Conservation (phyloP, 495 filamentous ascomycete genomes). For the Astrocystis sublimbata region DNA sequence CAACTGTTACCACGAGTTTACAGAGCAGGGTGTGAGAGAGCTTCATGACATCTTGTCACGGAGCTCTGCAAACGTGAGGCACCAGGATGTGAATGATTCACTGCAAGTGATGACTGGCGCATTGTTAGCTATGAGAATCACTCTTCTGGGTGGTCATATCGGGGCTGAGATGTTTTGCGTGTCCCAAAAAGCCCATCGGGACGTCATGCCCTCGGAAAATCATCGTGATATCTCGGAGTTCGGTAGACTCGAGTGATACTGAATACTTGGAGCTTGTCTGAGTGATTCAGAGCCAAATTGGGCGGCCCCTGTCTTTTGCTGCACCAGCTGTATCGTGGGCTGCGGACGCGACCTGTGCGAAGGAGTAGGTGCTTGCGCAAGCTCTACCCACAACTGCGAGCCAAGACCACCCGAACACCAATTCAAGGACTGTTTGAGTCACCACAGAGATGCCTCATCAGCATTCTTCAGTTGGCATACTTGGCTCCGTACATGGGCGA, state of each 20-base stretch:
- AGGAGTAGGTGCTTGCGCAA: not conserved
- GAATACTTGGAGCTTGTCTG: not conserved
- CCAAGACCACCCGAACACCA: not conserved
- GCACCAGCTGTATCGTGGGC: not conserved
- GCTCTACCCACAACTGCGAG: constrained; percentile 10
- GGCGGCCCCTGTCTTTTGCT: constrained; percentile 10
- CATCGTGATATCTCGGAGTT: not conserved
- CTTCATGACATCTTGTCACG: not conserved
- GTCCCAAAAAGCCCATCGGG: not conserved
- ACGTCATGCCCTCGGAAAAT: not conserved
- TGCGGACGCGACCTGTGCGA: constrained; percentile 3
- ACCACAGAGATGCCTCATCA: not conserved
- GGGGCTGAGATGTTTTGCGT: not conserved
- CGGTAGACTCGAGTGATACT: not conserved
- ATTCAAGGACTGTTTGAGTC: constrained; percentile 1
- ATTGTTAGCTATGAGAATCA: constrained; percentile 4
- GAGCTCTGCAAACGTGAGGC: not conserved
- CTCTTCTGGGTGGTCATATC: not conserved
- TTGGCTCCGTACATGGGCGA: not conserved
- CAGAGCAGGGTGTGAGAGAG: not conserved
- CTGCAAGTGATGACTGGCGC: not conserved
- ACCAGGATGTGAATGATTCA: not conserved
- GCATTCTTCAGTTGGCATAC: not conserved
- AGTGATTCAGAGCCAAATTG: not conserved
- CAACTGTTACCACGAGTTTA: not conserved